phyloP scores from a whole-genome alignment of 441 rosid genomes.

The Adansonia rubrostipa region DNA sequence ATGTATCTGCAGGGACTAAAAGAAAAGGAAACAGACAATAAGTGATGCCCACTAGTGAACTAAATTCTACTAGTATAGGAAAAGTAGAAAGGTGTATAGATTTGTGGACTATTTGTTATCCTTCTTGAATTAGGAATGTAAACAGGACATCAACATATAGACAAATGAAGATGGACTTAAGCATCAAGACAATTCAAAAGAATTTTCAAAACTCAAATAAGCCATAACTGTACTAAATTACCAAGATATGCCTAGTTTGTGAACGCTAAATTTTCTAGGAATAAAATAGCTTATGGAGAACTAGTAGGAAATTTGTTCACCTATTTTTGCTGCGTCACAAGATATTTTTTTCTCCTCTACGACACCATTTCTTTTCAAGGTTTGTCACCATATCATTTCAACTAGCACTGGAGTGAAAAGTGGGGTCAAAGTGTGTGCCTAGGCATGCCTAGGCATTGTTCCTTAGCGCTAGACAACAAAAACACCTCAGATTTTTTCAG shows the following conservation, averaged over 20 bases:
- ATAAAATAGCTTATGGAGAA: neutral
- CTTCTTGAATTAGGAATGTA: neutral
- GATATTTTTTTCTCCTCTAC: neutral
- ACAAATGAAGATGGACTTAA: neutral
- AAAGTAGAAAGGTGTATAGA: neutral
- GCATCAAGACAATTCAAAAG: too few species aligned
- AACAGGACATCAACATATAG: neutral
- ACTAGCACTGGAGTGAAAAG: neutral
- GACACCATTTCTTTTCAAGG: neutral
- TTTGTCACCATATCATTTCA: neutral
- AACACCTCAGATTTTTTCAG: too few species aligned
- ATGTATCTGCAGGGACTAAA: neutral
- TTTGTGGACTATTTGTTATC: neutral
- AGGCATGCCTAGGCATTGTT: too few species aligned
- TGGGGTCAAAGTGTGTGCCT: too few species aligned
- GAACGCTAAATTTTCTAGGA: neutral
- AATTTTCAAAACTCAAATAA: neutral
- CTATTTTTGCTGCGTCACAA: neutral
- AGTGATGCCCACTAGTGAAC: neutral
- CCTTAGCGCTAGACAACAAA: too few species aligned
- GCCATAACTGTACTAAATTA: neutral
- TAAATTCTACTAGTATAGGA: neutral
- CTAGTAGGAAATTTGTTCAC: neutral
- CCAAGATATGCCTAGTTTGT: neutral
- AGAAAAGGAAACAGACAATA: constrained; percentile 1